Evolutionary conservation across 257 asterid species (phyloP), one percentile per base, ranked within the genome.

Genomic region (Handroanthus guayacan): DNA sequence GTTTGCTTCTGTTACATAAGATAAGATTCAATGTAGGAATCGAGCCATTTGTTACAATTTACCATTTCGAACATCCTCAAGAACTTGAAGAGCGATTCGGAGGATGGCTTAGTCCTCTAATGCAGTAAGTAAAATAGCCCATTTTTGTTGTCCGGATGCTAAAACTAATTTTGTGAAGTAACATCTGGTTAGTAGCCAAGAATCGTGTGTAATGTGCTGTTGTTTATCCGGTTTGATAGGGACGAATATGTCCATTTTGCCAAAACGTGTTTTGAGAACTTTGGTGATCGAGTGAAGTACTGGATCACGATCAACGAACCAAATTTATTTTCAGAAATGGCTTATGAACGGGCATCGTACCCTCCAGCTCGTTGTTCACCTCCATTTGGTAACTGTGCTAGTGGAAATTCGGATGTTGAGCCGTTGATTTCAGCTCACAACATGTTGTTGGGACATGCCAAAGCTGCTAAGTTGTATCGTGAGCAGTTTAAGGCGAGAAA

Each of bases 51-150:
- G 95, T 91, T 78, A 91, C 98, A 1, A 84, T 93, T 72, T 86
- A 82, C 85, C 98, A 93, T 75, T 48, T 68, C 38, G 98, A 91
- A 16, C 82, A 80, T 79, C 98, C 98, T 38, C 93, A 89, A 74
- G 95, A 89, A 79, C 88, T 93, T 5, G 87, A 88, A 82, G 92
- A 86, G 41, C 74, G 84, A 77, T 86, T 84, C 36, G 80, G 91
- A 56, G 97, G 89, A 4, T 91, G 96, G 98, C 93, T 91, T 16
- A 89, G 89, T 84, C 91, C 93, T 73, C 57, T 82, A 14, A 91
- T 89, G 93, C 98, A 91, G 97, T 90, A 75, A 73, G 96, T 71
- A 20, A 67, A 25, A 60, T 43, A 5, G 14, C 72, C 45, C 36
- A 3, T 5, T 14, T 54, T 52, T 11, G 45, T 54, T 62, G 11